phyloP scores from a whole-genome alignment of 768 basidiomycete genomes.

The Psilocybe subaeruginosa region DNA sequence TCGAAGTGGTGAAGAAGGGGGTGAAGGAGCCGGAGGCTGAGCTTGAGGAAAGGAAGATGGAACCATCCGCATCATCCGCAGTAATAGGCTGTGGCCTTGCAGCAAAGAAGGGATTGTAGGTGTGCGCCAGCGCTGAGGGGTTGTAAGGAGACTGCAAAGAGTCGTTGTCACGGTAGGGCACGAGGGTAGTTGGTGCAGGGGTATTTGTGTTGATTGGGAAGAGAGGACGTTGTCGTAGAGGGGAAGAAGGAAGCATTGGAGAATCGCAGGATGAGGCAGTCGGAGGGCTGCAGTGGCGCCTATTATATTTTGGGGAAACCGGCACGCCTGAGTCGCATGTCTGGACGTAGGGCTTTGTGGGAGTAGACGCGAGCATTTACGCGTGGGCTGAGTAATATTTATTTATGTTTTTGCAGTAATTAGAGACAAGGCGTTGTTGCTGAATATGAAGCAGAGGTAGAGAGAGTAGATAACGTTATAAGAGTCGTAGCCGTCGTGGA shows the following conservation, averaged over 20 bases:
- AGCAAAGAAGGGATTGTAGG: slow-evolving; percentile 33
- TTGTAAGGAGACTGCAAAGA: slow-evolving; percentile 55
- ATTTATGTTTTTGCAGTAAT: not conserved
- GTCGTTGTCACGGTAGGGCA: slow-evolving; percentile 36
- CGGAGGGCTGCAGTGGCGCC: slow-evolving; percentile 38
- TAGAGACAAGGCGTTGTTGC: not conserved
- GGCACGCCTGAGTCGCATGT: slow-evolving; percentile 28
- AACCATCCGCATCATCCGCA: slow-evolving; percentile 59
- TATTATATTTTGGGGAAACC: slow-evolving; percentile 34
- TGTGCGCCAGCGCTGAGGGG: slow-evolving; percentile 44
- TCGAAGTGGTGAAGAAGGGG: slow-evolving; percentile 44
- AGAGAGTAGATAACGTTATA: not conserved
- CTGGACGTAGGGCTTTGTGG: slow-evolving; percentile 35
- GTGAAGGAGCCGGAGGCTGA: slow-evolving; percentile 35
- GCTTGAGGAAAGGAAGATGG: slow-evolving; percentile 57
- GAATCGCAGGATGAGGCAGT: slow-evolving; percentile 47
- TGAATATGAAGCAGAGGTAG: not conserved
- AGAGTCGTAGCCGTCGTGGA: slow-evolving; percentile 30
- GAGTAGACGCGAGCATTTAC: slow-evolving; percentile 47
- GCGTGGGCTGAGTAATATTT: not conserved
- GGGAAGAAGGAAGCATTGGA: slow-evolving; percentile 69
- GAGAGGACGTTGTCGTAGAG: slow-evolving; percentile 49
- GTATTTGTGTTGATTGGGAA: slow-evolving; percentile 32
- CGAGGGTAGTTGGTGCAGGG: not conserved
- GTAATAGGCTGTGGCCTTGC: slow-evolving; percentile 46